These are phyloP conservation scores for Talaromyces verruculosus DNA, from an alignment of 2,329 filamentous ascomycete species.

Conservation along the genomic window DNA sequence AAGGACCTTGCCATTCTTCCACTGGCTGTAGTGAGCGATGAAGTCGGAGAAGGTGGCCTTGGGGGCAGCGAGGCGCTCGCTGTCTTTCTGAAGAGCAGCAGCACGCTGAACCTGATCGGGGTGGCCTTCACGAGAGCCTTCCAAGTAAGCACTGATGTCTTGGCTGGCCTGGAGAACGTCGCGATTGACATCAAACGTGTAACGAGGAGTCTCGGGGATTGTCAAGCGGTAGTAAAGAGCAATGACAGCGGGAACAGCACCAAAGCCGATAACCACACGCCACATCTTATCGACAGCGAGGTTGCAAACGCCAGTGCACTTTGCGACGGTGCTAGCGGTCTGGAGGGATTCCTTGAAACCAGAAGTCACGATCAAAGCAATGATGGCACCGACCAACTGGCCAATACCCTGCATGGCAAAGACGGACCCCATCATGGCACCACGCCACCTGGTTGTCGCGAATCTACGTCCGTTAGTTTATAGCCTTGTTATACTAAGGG, in stretches of 20 bases:
- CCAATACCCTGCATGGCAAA: conserved; percentile 87
- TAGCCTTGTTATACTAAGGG: not conserved
- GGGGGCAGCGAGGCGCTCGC: conserved; percentile 60
- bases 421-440: conserved; percentile 82
- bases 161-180: conserved; percentile 72
- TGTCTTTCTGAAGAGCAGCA: conserved; percentile 55
- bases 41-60: conserved; percentile 66
- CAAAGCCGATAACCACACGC: conserved; percentile 77
- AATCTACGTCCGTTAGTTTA: conserved; percentile 52
- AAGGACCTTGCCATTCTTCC: conserved; percentile 70
- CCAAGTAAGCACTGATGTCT: conserved; percentile 73
- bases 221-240: conserved; percentile 84
- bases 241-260: conserved; percentile 74
- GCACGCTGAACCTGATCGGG: conserved; percentile 68
- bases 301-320: conserved; percentile 65
- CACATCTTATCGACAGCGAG: conserved; percentile 84
- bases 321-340: conserved; percentile 50
- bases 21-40: conserved; percentile 65
- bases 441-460: conserved; percentile 79
- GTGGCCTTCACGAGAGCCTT: conserved; percentile 61
- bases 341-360: conserved; percentile 67
- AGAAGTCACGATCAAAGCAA: conserved; percentile 72
- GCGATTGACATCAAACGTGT: conserved; percentile 77
- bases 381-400: conserved; percentile 71
- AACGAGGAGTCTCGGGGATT: conserved; percentile 83